Percentiles rank a stretch among this genome's conserved stretches.
Evolutionary conservation across 768 basidiomycete genomes (phyloP).

Genomic region (Infundibulicybe gibba): DNA sequence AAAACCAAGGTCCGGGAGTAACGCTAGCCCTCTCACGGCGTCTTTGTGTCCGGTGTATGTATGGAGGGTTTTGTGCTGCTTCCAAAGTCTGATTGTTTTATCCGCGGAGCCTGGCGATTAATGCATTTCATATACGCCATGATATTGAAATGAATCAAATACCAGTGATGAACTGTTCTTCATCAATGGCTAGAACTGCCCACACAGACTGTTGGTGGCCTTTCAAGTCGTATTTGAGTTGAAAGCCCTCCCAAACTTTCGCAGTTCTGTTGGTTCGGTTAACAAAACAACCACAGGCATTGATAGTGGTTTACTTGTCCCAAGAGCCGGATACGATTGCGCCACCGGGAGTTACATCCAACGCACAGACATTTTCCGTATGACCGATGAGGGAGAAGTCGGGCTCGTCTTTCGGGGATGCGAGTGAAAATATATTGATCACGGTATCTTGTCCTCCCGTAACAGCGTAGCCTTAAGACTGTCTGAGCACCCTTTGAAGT

Average conservation of each 20-base stretch:
- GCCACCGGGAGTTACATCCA: slow-evolving; percentile 68
- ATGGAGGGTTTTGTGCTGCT: slow-evolving; percentile 65
- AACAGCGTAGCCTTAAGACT: slow-evolving; percentile 69
- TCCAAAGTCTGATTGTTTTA: slow-evolving; percentile 89
- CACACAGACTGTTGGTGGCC: slow-evolving; percentile 92
- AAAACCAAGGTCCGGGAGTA: slow-evolving; percentile 85
- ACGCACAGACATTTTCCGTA: slow-evolving; percentile 83
- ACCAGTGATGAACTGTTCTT: slow-evolving; percentile 83
- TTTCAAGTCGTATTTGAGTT: slow-evolving; percentile 66
- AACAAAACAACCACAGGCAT: slow-evolving; percentile 1
- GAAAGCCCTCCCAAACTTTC: slow-evolving; percentile 87
- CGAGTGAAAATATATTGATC: slow-evolving; percentile 77
- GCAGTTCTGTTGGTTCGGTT: slow-evolving; percentile 61
- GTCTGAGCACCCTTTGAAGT: slow-evolving; percentile 14
- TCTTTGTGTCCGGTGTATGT: slow-evolving; percentile 88
- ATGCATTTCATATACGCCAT: neutral
- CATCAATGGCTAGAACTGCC: slow-evolving; percentile 82
- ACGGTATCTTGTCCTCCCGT: slow-evolving; percentile 89
- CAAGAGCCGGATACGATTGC: slow-evolving; percentile 92
- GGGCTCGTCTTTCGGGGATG: slow-evolving; percentile 61
- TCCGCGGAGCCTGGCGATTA: slow-evolving; percentile 80
- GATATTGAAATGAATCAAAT: slow-evolving; percentile 8
- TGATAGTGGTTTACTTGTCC: slow-evolving; percentile 70
- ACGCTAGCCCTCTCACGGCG: slow-evolving; percentile 82
- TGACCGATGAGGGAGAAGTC: slow-evolving; percentile 85